Evolutionary conservation across 1,284 basidiomycete genomes (phyloP), one percentile per base, ranked within the genome.

Genomic region (Fomes fomentarius): DNA sequence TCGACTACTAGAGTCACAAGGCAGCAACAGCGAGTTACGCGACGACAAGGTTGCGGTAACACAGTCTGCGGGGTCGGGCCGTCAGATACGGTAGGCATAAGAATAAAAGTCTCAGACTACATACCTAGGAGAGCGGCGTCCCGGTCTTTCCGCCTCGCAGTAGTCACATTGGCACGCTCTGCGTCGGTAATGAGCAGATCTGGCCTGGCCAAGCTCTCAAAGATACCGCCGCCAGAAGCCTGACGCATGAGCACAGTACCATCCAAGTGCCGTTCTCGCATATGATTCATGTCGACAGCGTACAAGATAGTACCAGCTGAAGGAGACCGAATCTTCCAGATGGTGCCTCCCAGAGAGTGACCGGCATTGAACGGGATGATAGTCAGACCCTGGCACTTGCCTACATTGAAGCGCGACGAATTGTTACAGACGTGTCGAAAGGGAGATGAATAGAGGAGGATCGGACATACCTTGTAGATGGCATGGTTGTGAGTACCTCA

Each of bases 311-410:
- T 98, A 7, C 96, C 96, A 8, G 94, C 93, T 0, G 94, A 95
- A 1, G 97, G 96, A 1, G 95, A 98, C 34, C 97, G 89, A 56
- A 99, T 91, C 71, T 98, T 98, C 96, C 96, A 99, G 61, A 99
- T 91, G 2, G 96, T 95, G 45, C 96, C 97, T 62, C 97, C 97
- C 17, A 99, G 84, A 0, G 94, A 93, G 71, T 98, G 96, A 0
- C 97, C 97, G 11, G 95, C 93, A 61, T 93, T 92, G 76, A 97
- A 98, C 0, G 97, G 96, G 15, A 96, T 97, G 58, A 99, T 90
- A 0, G 96, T 96, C 60, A 98, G 78, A 47, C 93, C 92, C 68
- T 94, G 92, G 63, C 90, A 91, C 74, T 93, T 93, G 43, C 92
- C 93, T 93, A 67, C 33, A 50, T 21, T n/a, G 19, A 62, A 39